phyloP scores from a whole-genome alignment of 352 stramenopile species.

The Globisporangium recalcitrans region DNA sequence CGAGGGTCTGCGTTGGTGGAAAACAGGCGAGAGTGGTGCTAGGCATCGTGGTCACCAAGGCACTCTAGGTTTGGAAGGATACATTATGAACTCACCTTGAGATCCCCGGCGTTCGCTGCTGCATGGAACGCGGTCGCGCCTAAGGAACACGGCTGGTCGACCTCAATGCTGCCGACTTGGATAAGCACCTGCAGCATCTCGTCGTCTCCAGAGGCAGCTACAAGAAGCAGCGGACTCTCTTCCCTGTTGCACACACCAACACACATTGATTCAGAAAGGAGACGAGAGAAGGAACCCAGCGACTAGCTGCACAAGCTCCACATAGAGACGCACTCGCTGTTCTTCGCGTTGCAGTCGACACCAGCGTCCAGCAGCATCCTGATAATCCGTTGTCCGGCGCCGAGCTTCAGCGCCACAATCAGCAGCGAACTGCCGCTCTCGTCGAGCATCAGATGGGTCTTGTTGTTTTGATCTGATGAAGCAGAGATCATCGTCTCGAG shows the following conservation, averaged over 20 bases:
- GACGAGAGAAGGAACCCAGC: too few relatives aligned
- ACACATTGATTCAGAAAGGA: too few relatives aligned
- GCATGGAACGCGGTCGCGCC: conserved; percentile 54
- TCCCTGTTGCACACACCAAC: conserved; percentile 26
- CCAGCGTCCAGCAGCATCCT: conserved; percentile 26
- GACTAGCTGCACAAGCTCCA: background rate
- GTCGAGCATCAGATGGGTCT: conserved; percentile 20
- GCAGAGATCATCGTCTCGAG: conserved; percentile 19
- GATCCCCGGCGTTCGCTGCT: conserved; percentile 53
- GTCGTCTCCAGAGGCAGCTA: conserved; percentile 45
- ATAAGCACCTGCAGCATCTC: conserved; percentile 27
- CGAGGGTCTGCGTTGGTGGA: conserved; percentile 28
- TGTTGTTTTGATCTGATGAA: background rate
- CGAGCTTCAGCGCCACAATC: conserved; percentile 36
- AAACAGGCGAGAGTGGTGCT: background rate
- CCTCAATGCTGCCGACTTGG: conserved; percentile 18
- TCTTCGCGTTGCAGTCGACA: conserved; percentile 44
- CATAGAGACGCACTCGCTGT: conserved; percentile 42
- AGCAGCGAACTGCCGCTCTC: conserved; percentile 49
- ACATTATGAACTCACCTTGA: conserved; percentile 16
- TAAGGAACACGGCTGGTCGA: conserved; percentile 39
- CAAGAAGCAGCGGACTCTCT: conserved; percentile 49
- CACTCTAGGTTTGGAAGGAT: too few relatives aligned
- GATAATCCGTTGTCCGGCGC: conserved; percentile 24
- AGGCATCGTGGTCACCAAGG: background rate